These are phyloP conservation scores for Hyphochytrium catenoides DNA, from an alignment of 352 stramenopile genomes.

Conservation along the genomic window DNA sequence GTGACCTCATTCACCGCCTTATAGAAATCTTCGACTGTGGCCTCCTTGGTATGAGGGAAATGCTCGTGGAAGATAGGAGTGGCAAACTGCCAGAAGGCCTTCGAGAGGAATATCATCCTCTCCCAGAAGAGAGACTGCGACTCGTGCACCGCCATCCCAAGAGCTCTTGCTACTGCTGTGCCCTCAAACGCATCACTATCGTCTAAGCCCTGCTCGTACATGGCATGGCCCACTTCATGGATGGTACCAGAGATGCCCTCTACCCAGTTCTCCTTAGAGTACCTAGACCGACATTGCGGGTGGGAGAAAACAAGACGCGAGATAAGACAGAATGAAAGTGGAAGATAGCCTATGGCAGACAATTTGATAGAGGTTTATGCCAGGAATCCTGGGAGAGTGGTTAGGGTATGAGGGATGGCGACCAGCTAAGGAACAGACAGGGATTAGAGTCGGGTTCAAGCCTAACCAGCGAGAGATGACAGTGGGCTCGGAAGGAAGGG, in stretches of 20 bases:
- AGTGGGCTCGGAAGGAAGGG: too few relatives aligned
- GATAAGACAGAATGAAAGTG: too few relatives aligned
- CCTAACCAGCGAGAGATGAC: too few relatives aligned
- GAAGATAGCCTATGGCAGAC: too few relatives aligned
- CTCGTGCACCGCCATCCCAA: constrained; percentile 37
- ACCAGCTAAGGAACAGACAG: too few relatives aligned
- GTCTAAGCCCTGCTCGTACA: constrained; percentile 20
- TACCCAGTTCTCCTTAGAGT: constrained; percentile 20
- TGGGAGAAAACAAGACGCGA: too few relatives aligned
- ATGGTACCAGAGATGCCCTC: constrained; percentile 28
- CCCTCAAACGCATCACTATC: not conserved
- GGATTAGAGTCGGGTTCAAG: too few relatives aligned
- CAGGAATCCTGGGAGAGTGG: too few relatives aligned
- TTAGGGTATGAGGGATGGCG: too few relatives aligned
- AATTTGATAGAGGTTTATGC: too few relatives aligned
- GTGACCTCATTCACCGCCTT: constrained; percentile 22
- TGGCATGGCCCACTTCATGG: constrained; percentile 26
- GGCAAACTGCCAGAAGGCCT: constrained; percentile 20
- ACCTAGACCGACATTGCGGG: too few relatives aligned
- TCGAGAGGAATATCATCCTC: constrained; percentile 22
- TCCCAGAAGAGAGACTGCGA: constrained; percentile 40
- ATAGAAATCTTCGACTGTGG: constrained; percentile 23
- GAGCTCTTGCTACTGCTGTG: constrained; percentile 13
- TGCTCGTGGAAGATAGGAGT: constrained; percentile 13
- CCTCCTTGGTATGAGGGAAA: constrained; percentile 7